phyloP scores from a whole-genome alignment of 805 yeast species.

The Nakazawaea siamensis region DNA sequence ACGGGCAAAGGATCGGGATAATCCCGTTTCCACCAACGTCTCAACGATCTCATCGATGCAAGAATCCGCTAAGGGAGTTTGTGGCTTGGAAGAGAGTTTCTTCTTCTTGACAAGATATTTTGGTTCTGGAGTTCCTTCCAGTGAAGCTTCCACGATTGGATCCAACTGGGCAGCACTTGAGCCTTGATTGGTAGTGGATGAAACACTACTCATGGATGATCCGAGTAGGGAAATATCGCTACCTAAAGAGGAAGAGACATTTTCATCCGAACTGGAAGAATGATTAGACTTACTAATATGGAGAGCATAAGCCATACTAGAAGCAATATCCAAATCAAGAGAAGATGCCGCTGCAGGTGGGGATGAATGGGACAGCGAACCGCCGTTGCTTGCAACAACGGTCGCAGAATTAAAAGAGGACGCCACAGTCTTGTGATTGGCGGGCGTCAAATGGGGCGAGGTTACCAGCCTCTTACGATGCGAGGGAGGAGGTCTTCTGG shows the following conservation, averaged over 20 bases:
- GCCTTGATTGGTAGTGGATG: constrained; percentile 16
- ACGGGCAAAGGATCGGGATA: constrained; percentile 30
- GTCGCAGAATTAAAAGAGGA: too few species aligned
- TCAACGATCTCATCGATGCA: constrained; percentile 60
- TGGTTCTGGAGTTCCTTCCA: constrained; percentile 21
- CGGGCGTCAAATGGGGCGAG: constrained; percentile 4
- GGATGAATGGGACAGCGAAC: neutral
- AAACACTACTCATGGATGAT: constrained; percentile 20
- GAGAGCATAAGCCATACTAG: constrained; percentile 34
- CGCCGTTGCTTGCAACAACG: too few species aligned
- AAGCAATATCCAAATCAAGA: constrained; percentile 34
- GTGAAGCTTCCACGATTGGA: constrained; percentile 27
- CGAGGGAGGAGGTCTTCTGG: constrained; percentile 5
- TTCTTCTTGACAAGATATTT: neutral
- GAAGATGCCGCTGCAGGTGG: neutral
- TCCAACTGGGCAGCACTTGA: constrained; percentile 17
- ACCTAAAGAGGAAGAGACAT: constrained; percentile 33
- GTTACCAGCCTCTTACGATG: constrained; percentile 9
- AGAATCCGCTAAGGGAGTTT: constrained; percentile 17
- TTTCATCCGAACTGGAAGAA: constrained; percentile 9
- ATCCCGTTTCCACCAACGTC: constrained; percentile 45
- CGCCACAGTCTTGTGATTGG: too few species aligned
- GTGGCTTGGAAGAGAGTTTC: neutral
- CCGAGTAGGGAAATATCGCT: constrained; percentile 29
- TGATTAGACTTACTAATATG: constrained; percentile 10